Base-by-base conservation (phyloP, 164 flowering plant species). In the Magnolia officinalis region DNA sequence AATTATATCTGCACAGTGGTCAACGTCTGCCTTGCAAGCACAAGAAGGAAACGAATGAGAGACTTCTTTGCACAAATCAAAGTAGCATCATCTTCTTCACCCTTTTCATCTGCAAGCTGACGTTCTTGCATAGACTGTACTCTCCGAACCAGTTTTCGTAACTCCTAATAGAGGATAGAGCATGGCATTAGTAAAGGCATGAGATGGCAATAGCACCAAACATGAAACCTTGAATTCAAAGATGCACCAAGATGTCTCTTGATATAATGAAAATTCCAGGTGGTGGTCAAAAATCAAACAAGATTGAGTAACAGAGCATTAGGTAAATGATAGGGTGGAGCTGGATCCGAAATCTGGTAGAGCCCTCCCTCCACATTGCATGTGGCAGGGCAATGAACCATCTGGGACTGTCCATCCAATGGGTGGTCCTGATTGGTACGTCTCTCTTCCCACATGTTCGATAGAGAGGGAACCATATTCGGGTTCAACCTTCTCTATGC, bases 71-170 rank as follows among this genome's bases (percentile, higher is more conserved):
- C 89, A 58, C 76, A 68, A 8, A 64, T 29, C 65, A 85, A 59
- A 16, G 79, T 78, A 19, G 71, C 79, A 63, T 84, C 83, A 59
- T 52, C 72, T 75, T 80, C 73, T 69, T 71, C 80, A 64, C 63
- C 77, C n/a, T 82, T 80, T 71, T 85, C 89, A 52, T 84, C 87
- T 68, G 20, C 77, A 16, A 52, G 75, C 73, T 74, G 76, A 10
- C 21, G 70, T 18, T 82, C 88, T 80, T 86, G 85, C 24, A 83
- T 20, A 37, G 83, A 76, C 10, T 88, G 93, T 31, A 90, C 90
- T 82, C 77, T 85, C 51, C 91, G 85, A 2, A 93, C 92, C 75
- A 91, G 92, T 81, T 83, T 88, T 10, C 93, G 86, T 73, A 90
- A 66, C 74, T 90, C 92, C 95, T 92, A 87, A 8, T 71, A 24